Conservation (phyloP, 2,329 filamentous ascomycete species). For the Colletotrichum zoysiae region DNA sequence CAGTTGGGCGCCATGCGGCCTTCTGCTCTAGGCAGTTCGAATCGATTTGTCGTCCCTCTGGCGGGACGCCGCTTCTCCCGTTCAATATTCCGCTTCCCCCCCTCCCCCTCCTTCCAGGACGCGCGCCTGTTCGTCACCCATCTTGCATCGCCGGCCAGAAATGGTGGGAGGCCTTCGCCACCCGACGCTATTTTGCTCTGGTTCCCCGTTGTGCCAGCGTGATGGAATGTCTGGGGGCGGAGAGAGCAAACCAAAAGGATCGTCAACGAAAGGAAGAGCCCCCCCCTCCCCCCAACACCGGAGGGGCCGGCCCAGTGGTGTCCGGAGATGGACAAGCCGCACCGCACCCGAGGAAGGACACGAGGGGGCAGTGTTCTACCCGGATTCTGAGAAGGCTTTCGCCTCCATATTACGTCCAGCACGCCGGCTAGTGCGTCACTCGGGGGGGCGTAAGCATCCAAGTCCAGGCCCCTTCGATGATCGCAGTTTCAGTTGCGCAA, state of each 20-base stretch:
- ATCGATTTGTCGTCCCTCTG: conserved; percentile 36
- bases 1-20: conserved; percentile 35
- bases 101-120: conserved; percentile 6
- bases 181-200: conserved; percentile 14
- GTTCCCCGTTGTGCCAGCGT: conserved; percentile 5
- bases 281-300: conserved; percentile 23
- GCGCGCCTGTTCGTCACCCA: conserved; percentile 14
- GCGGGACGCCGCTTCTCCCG: conserved; percentile 29
- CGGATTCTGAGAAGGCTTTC: conserved; percentile 6
- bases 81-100: conserved; percentile 8
- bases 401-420: conserved; percentile 12
- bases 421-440: conserved; percentile 36
- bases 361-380: conserved; percentile 14
- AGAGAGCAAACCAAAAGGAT: conserved; percentile 16
- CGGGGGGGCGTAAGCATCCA: conserved; percentile 29
- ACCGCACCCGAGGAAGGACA: conserved; percentile 17
- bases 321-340: conserved; percentile 33
- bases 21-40: conserved; percentile 37
- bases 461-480: conserved; percentile 21
- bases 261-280: conserved; percentile 1
- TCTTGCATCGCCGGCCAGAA: conserved; percentile 21
- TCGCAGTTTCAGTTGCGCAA: conserved; percentile 33
- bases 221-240: conserved; percentile 19
- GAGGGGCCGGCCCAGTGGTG: conserved; percentile 7
- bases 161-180: conserved; percentile 19